A percentile compares a stretch with the other conserved stretches of the same genome.
Conservation (phyloP, 176 grass and related monocot species). For the Poa annua region DNA sequence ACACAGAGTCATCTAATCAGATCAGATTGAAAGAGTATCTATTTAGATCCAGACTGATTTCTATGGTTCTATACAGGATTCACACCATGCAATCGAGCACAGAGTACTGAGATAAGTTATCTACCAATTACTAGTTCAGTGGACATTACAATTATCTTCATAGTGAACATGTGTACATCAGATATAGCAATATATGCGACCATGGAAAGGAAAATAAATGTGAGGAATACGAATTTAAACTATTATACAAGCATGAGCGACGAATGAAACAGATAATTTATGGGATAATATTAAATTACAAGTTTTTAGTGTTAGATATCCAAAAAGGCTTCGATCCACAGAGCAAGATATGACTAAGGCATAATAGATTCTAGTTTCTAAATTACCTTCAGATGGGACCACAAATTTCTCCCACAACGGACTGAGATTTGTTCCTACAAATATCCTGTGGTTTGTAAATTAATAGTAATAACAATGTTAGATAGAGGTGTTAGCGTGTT, state of each 20-base stretch:
- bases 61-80: constrained; percentile 27
- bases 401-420: constrained; percentile 83
- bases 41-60: constrained; percentile 35
- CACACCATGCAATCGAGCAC: not conserved
- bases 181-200: not conserved
- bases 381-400: constrained; percentile 71
- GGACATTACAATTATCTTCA: constrained; percentile 19
- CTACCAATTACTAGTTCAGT: not conserved
- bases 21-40: constrained; percentile 39
- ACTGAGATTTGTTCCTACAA: constrained; percentile 96
- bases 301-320: not conserved
- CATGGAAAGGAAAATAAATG: not conserved
- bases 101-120: constrained; percentile 4
- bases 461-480: constrained; percentile 5
- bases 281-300: not conserved
- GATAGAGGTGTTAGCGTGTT: not conserved
- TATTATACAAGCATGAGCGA: not conserved
- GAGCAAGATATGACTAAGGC: not conserved
- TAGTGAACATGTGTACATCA: not conserved
- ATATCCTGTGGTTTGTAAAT: constrained; percentile 69
- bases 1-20: constrained; percentile 58
- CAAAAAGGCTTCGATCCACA: not conserved
- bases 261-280: constrained; percentile 11
- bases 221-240: not conserved
- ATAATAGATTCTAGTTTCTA: constrained; percentile 17